Evolutionary conservation across 1,284 basidiomycete species (phyloP).

Genomic region (Rhodotorula sp.): DNA sequence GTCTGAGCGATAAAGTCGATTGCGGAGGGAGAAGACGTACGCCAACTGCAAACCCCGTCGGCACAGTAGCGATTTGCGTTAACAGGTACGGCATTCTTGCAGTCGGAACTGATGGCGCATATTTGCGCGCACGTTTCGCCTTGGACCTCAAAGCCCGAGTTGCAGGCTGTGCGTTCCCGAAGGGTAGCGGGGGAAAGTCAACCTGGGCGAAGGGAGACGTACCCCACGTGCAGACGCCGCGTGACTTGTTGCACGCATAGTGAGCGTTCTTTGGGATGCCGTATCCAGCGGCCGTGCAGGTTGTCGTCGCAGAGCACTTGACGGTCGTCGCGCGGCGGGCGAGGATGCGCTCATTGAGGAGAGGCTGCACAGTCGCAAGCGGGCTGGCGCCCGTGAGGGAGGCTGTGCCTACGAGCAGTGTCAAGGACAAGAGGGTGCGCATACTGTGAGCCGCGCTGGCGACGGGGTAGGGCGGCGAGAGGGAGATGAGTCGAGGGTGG

Average conservation of each 20-base stretch:
- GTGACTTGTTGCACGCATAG: constrained; percentile 1
- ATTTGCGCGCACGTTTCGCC: neutral
- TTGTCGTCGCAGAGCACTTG: neutral
- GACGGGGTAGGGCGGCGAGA: too few relatives aligned
- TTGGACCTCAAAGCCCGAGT: neutral
- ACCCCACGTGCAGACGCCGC: neutral
- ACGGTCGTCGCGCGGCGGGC: neutral
- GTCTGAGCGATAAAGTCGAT: too few relatives aligned
- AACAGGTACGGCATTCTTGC: neutral
- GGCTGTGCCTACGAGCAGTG: too few relatives aligned
- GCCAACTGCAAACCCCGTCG: neutral
- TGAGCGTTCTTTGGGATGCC: constrained; percentile 9
- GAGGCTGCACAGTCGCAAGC: too few relatives aligned
- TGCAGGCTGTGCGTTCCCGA: neutral
- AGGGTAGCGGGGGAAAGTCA: too few relatives aligned
- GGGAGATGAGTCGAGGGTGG: too few relatives aligned
- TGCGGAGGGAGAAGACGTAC: neutral
- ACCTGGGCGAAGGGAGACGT: neutral
- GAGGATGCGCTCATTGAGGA: too few relatives aligned
- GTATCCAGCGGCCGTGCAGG: neutral
- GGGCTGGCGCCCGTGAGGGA: too few relatives aligned
- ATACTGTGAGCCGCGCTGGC: too few relatives aligned
- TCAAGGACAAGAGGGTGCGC: too few relatives aligned
- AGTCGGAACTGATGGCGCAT: neutral
- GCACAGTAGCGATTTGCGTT: neutral